A percentile compares a stretch with the other conserved stretches of the same genome.
These are phyloP conservation scores for Rostrohypoxylon terebratum DNA, from an alignment of 495 filamentous ascomycete species.

Conservation along the genomic window DNA sequence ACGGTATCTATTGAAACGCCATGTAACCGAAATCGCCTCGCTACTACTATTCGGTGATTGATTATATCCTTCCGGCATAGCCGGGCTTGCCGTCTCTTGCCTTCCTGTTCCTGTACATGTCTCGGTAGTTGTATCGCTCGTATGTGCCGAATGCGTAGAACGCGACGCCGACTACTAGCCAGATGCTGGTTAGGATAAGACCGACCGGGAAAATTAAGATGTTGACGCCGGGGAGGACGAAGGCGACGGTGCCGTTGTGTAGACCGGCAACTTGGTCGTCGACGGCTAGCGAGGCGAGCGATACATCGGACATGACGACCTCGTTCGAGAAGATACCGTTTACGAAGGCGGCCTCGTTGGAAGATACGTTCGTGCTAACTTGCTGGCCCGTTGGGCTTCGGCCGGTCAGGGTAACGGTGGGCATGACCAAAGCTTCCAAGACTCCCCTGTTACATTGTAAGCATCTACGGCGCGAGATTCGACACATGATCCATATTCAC, in stretches of 20 bases:
- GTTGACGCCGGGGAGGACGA: constrained; percentile 73
- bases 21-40: constrained; percentile 3
- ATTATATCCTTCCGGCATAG: constrained; percentile 51
- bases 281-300: constrained; percentile 56
- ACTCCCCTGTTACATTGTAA: constrained; percentile 57
- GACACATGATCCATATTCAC: background rate
- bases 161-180: constrained; percentile 65
- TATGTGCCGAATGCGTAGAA: constrained; percentile 72
- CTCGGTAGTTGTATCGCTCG: constrained; percentile 71
- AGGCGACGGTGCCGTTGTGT: constrained; percentile 60
- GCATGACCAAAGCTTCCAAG: constrained; percentile 71
- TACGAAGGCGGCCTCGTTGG: constrained; percentile 75
- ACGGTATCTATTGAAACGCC: constrained; percentile 31
- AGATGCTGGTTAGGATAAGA: constrained; percentile 71
- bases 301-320: constrained; percentile 57
- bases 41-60: background rate
- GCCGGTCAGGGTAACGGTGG: constrained; percentile 69
- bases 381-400: constrained; percentile 54
- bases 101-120: constrained; percentile 68
- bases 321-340: constrained; percentile 71
- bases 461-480: constrained; percentile 39
- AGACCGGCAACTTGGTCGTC: constrained; percentile 49
- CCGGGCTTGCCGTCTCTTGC: constrained; percentile 54
- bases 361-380: constrained; percentile 70
- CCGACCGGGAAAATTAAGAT: constrained; percentile 77